These are phyloP conservation scores for Kwoniella europaea DNA, from an alignment of 768 basidiomycete genomes.

Conservation along the genomic window DNA sequence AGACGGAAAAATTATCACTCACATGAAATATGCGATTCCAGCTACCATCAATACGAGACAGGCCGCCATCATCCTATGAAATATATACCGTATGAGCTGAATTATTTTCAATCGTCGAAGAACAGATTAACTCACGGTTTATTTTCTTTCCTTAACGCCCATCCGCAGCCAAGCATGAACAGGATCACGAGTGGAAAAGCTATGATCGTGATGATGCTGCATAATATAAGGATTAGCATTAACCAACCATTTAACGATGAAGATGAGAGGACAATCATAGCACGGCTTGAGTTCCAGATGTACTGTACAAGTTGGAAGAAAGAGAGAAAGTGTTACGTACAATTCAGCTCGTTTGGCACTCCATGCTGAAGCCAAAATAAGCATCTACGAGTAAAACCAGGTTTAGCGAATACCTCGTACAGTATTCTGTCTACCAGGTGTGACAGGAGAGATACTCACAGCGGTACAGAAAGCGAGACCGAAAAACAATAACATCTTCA, in stretches of 20 bases:
- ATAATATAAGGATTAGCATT: too few relatives aligned
- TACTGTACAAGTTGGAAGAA: neutral
- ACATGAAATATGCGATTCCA: constrained; percentile 50
- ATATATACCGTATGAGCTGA: neutral
- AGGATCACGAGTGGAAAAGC: constrained; percentile 37
- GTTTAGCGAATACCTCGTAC: neutral
- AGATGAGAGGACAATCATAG: too few relatives aligned
- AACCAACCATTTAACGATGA: too few relatives aligned
- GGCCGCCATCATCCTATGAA: constrained; percentile 31
- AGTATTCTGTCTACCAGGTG: neutral
- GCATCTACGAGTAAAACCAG: constrained; percentile 1
- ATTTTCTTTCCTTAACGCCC: constrained; percentile 44
- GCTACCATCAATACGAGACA: constrained; percentile 38
- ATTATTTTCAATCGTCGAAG: neutral
- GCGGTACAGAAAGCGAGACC: constrained; percentile 44
- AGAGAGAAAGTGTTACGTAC: constrained; percentile 15
- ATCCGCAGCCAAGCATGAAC: constrained; percentile 39
- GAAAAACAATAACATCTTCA: constrained; percentile 48
- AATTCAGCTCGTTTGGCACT: constrained; percentile 41
- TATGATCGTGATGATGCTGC: constrained; percentile 44
- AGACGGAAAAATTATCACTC: neutral
- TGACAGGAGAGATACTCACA: constrained; percentile 24
- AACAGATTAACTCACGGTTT: constrained; percentile 29
- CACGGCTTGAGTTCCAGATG: neutral
- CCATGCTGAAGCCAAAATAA: constrained; percentile 39